These are phyloP conservation scores for Yamadazyma philogaea DNA, from an alignment of 805 yeast species.

Conservation along the genomic window DNA sequence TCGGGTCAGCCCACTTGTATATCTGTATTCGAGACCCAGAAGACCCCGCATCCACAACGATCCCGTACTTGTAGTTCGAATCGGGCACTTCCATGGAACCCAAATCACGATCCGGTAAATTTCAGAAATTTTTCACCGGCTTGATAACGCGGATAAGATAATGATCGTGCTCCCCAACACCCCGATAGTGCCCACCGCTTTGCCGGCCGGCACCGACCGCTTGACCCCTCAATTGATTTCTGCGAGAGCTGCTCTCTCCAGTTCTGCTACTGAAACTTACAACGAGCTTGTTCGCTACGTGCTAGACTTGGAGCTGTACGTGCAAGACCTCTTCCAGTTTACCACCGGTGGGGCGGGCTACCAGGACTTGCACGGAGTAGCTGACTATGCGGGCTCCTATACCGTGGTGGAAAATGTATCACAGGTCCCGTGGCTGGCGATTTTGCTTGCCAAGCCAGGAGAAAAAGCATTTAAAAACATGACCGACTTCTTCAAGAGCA, in stretches of 20 bases:
- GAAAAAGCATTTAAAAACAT: background rate
- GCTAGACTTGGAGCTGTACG: conserved; percentile 32
- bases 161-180: conserved; percentile 17
- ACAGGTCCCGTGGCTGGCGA: conserved; percentile 6
- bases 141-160: background rate
- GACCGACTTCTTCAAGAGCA: background rate
- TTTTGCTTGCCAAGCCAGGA: background rate
- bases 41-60: conserved; percentile 93
- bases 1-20: conserved; percentile 68
- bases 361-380: background rate
- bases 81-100: conserved; percentile 14
- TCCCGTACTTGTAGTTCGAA: conserved; percentile 55
- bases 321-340: conserved; percentile 24
- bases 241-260: conserved; percentile 8
- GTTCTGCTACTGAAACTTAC: conserved; percentile 12
- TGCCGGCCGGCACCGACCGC: conserved; percentile 2
- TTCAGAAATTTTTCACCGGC: conserved; percentile 1
- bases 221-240: conserved; percentile 8
- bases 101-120: background rate
- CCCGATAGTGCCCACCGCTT: conserved; percentile 9
- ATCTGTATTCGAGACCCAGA: conserved; percentile 89
- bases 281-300: conserved; percentile 25
- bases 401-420: background rate
- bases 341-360: background rate
- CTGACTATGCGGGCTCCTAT: background rate